Conservation (phyloP, 1,139 yeast genomes). For the Diutina rugosa region DNA sequence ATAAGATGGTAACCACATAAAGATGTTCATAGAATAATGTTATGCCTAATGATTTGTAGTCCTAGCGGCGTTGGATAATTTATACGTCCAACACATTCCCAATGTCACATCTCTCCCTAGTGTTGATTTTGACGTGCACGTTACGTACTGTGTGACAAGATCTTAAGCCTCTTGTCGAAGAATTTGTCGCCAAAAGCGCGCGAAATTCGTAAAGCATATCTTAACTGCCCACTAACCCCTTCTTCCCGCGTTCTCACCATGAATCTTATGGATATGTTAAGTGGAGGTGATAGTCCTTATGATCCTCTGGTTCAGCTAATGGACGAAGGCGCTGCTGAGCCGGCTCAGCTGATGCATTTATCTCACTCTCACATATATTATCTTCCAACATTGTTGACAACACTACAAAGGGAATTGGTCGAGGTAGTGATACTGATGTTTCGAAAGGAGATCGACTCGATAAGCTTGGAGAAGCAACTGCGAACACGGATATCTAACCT, state of each 20-base stretch:
- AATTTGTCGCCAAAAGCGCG: neutral
- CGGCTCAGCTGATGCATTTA: neutral
- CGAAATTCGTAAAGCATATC: neutral
- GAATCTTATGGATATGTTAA: slow-evolving; percentile 1
- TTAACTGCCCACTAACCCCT: neutral
- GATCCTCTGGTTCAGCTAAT: neutral
- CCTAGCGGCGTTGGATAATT: neutral
- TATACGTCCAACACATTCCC: no score
- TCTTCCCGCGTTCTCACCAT: neutral
- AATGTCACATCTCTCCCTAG: no score
- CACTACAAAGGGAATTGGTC: slow-evolving; percentile 40
- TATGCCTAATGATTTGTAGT: neutral
- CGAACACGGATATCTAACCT: slow-evolving; percentile 25
- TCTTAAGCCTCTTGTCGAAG: no score
- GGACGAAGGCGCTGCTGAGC: neutral
- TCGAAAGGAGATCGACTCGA: slow-evolving; percentile 26
- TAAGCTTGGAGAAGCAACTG: slow-evolving; percentile 12
- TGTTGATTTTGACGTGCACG: no score
- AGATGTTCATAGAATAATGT: neutral
- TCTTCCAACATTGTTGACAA: slow-evolving; percentile 43
- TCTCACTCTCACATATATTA: slow-evolving; percentile 21
- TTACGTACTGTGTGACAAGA: no score
- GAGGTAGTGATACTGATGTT: slow-evolving; percentile 44
- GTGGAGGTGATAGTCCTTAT: neutral
- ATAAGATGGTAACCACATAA: slow-evolving; percentile 13